Evolutionary conservation across 1,284 basidiomycete genomes (phyloP).

Genomic region (Moesziomyces antarcticus): DNA sequence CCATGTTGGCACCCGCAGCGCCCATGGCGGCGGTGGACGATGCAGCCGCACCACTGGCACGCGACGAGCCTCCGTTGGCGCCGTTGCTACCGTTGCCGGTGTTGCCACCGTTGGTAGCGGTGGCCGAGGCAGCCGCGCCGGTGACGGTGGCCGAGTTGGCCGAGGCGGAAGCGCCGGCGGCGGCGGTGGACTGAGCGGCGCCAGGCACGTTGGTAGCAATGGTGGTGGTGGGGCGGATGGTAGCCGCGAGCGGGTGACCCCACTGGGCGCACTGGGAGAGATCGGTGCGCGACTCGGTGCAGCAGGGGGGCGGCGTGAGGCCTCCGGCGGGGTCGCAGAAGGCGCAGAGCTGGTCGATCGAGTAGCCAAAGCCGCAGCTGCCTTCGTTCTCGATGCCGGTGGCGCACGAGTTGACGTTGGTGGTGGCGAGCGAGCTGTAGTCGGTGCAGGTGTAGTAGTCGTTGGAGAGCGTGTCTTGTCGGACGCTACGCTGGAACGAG

Average conservation of each 20-base stretch:
- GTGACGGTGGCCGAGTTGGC: constrained; percentile 31
- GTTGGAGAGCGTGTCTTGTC: constrained; percentile 65
- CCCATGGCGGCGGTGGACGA: constrained; percentile 9
- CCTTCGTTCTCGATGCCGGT: constrained; percentile 68
- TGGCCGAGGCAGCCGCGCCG: constrained; percentile 16
- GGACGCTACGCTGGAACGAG: constrained; percentile 48
- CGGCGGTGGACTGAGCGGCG: constrained; percentile 20
- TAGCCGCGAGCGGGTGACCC: constrained; percentile 56
- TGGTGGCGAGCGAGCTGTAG: constrained; percentile 68
- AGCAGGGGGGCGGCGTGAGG: constrained; percentile 53
- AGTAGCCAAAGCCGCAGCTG: constrained; percentile 70
- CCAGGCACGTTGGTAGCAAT: constrained; percentile 43
- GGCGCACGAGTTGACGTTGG: constrained; percentile 68
- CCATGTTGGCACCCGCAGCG: constrained; percentile 18
- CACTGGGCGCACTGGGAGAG: constrained; percentile 53
- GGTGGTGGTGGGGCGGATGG: constrained; percentile 46
- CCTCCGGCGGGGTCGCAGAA: constrained; percentile 66
- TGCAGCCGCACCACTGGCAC: constrained; percentile 13
- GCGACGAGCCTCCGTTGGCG: constrained; percentile 6
- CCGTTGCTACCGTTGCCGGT: not conserved
- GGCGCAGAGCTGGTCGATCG: constrained; percentile 68
- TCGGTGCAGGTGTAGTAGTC: constrained; percentile 69
- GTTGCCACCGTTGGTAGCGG: constrained; percentile 1
- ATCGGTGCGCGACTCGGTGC: constrained; percentile 53
- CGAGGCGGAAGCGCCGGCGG: constrained; percentile 14